Conservation (phyloP, 371 early-diverging fungal genomes). For the Mucor plumbeus region DNA sequence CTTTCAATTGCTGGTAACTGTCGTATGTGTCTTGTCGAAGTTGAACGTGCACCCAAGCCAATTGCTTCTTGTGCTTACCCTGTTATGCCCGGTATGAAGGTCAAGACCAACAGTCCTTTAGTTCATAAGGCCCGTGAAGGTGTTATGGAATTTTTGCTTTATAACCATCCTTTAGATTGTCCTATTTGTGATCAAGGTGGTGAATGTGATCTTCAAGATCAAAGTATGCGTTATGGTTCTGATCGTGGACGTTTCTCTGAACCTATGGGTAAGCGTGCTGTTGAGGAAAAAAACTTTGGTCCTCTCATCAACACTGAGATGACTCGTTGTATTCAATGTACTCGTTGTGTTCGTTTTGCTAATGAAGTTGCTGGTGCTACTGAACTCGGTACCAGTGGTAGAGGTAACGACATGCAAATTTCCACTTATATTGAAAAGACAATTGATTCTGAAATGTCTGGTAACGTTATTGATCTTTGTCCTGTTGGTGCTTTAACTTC, state of each 20-base stretch:
- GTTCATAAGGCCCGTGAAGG: conserved; percentile 98
- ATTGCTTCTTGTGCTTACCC: conserved; percentile 98
- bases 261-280: conserved; percentile 90
- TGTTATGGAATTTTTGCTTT: conserved; percentile 96
- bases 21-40: conserved; percentile 98
- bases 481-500: conserved; percentile 98
- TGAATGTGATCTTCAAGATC: conserved; percentile 98
- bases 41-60: conserved; percentile 95
- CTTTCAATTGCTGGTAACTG: conserved; percentile 98
- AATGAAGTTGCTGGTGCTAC: conserved; percentile 97
- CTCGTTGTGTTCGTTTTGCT: conserved; percentile 97
- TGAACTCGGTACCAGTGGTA: conserved; percentile 94
- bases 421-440: conserved; percentile 93
- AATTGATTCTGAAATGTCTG: conserved; percentile 94
- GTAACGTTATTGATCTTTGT: conserved; percentile 96
- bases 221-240: conserved; percentile 93
- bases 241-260: conserved; percentile 93
- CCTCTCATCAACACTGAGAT: conserved; percentile 96
- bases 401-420: conserved; percentile 98
- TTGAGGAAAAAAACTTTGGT: conserved; percentile 97
- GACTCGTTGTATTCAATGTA: conserved; percentile 99
- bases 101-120: conserved; percentile 91
- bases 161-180: conserved; percentile 98
- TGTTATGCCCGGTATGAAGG: conserved; percentile 96
- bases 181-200: conserved; percentile 99